Evolutionary conservation across 176 grass and related monocot species (phyloP), one percentile per base, ranked within the genome.

Genomic region (Avena eriantha): DNA sequence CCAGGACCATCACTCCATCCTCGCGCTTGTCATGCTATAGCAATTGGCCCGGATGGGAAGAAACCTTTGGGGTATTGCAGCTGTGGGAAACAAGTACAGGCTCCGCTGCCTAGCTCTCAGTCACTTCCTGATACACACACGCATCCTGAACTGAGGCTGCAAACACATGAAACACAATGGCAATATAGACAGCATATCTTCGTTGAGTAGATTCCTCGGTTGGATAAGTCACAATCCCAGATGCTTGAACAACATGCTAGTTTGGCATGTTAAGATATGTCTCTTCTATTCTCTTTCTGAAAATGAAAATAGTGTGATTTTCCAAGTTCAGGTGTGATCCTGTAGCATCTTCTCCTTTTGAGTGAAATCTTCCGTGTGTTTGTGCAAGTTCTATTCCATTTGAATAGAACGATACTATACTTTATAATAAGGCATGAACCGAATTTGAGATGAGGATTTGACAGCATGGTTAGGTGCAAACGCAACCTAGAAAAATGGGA

Each of bases 141-240:
- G 21, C 13, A 77, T 76, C 36, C 35, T 75, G 47, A 51, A 12
- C 5, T 76, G 70, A 64, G 79, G 88, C 51, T 70, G 61, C 16
- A 65, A 77, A 46, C 56, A 81, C 78, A 81, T 77, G 67, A 47
- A 61, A 84, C 13, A 91, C 61, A 16, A 77, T 0, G 84, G 79
- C 13, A 73, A 81, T 89, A 50, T 19, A 74, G 83, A 89, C 86
- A 89, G 61, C 56, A 39, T 39, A 39, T 39, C 36, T 39, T 39
- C 4, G 0, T 39, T 6, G 36, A 6, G 36, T 1, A 39, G 36
- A 39, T 39, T 39, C 36, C 36, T 39, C 36, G 0, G 36, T 49
- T 3, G 48, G 11, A 49, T 49, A 3, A 13, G 0, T 39, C 36
- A 39, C 36, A 39, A 39, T 39, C 36, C 36, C 3, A 51, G 3